phyloP scores from a whole-genome alignment of 1,139 yeast species.

The Blastobotrys raffinosifermentans region DNA sequence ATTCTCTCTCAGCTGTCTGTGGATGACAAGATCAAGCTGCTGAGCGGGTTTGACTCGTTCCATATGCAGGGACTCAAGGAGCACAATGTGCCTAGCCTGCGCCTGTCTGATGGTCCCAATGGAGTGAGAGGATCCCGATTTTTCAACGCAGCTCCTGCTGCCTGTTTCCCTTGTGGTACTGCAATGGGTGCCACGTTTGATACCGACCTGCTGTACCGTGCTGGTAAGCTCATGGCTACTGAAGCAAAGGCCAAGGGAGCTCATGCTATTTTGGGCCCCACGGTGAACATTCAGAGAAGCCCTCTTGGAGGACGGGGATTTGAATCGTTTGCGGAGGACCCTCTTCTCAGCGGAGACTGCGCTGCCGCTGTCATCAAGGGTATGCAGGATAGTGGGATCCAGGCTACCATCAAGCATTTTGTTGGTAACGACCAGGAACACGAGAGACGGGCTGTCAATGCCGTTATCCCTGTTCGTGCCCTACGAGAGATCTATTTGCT shows the following conservation, averaged over 20 bases:
- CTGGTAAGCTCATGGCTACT: slow-evolving; percentile 44
- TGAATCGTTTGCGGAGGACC: slow-evolving; percentile 60
- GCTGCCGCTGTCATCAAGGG: slow-evolving; percentile 49
- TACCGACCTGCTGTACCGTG: slow-evolving; percentile 36
- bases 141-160: slow-evolving; percentile 44
- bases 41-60: slow-evolving; percentile 43
- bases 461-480: slow-evolving; percentile 50
- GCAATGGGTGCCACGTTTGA: slow-evolving; percentile 42
- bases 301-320: slow-evolving; percentile 64
- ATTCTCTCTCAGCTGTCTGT: slow-evolving; percentile 40
- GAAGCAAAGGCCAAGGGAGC: slow-evolving; percentile 48
- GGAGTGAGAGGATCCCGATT: slow-evolving; percentile 50
- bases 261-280: slow-evolving; percentile 50
- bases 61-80: slow-evolving; percentile 26
- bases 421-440: slow-evolving; percentile 59
- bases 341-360: slow-evolving; percentile 47
- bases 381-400: slow-evolving; percentile 47
- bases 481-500: slow-evolving; percentile 54
- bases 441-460: slow-evolving; percentile 45
- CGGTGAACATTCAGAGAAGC: slow-evolving; percentile 50
- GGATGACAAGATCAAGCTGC: slow-evolving; percentile 44
- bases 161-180: slow-evolving; percentile 50
- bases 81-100: slow-evolving; percentile 37
- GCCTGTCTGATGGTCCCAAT: slow-evolving; percentile 48
- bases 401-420: slow-evolving; percentile 55